Evolutionary conservation across 2,329 filamentous ascomycete genomes (phyloP), one percentile per base, ranked within the genome.

Genomic region (Decorospora gaudefroyi): DNA sequence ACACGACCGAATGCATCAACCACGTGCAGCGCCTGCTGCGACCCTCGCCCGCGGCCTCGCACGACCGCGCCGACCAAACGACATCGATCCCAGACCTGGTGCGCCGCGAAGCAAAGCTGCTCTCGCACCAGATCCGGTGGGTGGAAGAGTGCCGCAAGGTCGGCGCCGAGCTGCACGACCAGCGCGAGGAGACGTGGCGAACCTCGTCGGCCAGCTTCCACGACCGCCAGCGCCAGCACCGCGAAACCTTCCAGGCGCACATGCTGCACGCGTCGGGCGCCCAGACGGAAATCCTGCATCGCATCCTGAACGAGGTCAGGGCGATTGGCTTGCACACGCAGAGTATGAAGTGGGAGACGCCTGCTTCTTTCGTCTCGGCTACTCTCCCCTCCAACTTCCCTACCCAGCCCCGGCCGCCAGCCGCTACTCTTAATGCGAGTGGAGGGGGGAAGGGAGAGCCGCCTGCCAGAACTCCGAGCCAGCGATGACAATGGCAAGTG

Each of bases 1-100:
- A 60, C 44, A 58, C 59, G 6, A 39, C 53, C 39, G 38, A 33
- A 74, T 72, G 27, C 80, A 78, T 19, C 78, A 76, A 62, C 78
- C 77, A 42, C 78, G 78, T 22, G 61, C 72, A 29, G 72, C 70
- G 29, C 70, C 75, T 45, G 77, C 79, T 19, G 69, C 74, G 31
- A 19, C 16, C 10, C 12, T 38, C n/a, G n/a, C n/a, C n/a, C n/a
- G n/a, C n/a, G n/a, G n/a, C n/a, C n/a, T 67, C 63, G 49, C 71
- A 74, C 26, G 45, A 60, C 25, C 26, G 36, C 26, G 42, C 51
- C 32, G 41, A 49, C 21, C 27, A 35, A 19, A 42, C 36, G 21
- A 28, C 38, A 8, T 43, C 55, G 3, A 19, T 61, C 17, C 44
- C 23, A n/a, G 58, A 59, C 7, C 19, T 59, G 12, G 34, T 64